A percentile compares a stretch with the other conserved stretches of the same genome.
phyloP scores from a whole-genome alignment of 768 basidiomycete genomes.

The Boletus rubropictus region DNA sequence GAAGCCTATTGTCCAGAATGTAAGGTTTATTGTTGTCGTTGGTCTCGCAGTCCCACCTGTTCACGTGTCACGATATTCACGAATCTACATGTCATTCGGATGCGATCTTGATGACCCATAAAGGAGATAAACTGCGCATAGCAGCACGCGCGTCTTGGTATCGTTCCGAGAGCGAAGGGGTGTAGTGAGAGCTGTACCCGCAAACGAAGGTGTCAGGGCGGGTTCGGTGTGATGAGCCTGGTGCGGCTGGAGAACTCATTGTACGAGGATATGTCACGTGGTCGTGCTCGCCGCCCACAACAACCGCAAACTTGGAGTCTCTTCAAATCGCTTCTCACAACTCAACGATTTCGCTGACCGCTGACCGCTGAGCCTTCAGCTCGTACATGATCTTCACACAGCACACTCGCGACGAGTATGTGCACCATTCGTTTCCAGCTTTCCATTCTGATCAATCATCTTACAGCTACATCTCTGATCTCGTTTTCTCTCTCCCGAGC shows the following conservation, averaged over 20 bases:
- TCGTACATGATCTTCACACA: conserved; percentile 78
- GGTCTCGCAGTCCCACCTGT: background rate
- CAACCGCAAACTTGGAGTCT: conserved; percentile 16
- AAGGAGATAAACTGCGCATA: no score
- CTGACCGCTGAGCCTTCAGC: conserved; percentile 18
- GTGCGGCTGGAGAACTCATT: no score
- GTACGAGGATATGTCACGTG: conserved; percentile 2
- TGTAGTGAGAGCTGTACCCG: no score
- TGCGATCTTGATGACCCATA: background rate
- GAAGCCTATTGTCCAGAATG: conserved; percentile 7
- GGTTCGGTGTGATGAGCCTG: no score
- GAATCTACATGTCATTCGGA: background rate
- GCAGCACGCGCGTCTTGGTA: no score
- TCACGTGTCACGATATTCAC: background rate
- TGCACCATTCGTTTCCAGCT: conserved; percentile 3
- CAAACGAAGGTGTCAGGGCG: no score
- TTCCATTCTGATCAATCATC: conserved; percentile 24
- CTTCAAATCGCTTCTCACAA: background rate
- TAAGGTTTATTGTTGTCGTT: background rate
- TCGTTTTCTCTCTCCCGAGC: conserved; percentile 72
- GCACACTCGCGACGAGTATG: conserved; percentile 86
- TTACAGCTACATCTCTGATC: conserved; percentile 80
- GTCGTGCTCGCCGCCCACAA: background rate
- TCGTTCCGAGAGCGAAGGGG: no score
- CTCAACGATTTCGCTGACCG: background rate